Evolutionary conservation across 805 yeast genomes (phyloP), one percentile per base, ranked within the genome.

Genomic region (Pichia manshurica): DNA sequence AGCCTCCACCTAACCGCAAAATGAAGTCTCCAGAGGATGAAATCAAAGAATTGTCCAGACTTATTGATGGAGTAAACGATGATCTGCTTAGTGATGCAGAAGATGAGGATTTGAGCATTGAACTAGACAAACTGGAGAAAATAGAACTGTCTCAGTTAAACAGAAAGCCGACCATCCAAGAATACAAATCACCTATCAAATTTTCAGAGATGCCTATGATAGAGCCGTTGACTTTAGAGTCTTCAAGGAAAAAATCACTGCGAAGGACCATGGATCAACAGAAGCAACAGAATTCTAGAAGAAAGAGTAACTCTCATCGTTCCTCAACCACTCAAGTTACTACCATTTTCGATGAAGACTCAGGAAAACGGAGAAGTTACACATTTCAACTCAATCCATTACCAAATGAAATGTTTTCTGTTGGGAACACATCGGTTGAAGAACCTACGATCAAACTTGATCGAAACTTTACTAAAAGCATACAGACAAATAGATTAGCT

Each of bases 181-280:
- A 54, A 0, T 19, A 54, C 8, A 53, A 59, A 41, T 62, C 66
- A 4, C 65, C 68, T 5, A 58, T 64, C 9, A 61, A 61, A 39
- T 65, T 65, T 54, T 62, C 62, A 8, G 61, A 61, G 40, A 50
- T 65, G 39, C 69, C 69, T 2, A 56, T 61, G 10, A 56, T 66
- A 37, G 64, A 61, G 20, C 68, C 68, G 3, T 29, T 64, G 22
- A 57, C 58, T 5, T 56, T 60, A n/a, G 61, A 56, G 39, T 52
- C 65, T 2, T 48, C 51, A 5, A 57, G 53, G 17, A 58, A 57
- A 43, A 63, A 60, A 40, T 59, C 65, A 3, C 37, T 53, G 1
- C 45, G 62, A 33, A 56, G 50, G 42, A 55, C 63, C 12, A 12
- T 23, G 13, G 45, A 20, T 5, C 25, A 29, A 16, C 29, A 25